phyloP scores from a whole-genome alignment of 306 rosid species.

The Glycine latifolia region DNA sequence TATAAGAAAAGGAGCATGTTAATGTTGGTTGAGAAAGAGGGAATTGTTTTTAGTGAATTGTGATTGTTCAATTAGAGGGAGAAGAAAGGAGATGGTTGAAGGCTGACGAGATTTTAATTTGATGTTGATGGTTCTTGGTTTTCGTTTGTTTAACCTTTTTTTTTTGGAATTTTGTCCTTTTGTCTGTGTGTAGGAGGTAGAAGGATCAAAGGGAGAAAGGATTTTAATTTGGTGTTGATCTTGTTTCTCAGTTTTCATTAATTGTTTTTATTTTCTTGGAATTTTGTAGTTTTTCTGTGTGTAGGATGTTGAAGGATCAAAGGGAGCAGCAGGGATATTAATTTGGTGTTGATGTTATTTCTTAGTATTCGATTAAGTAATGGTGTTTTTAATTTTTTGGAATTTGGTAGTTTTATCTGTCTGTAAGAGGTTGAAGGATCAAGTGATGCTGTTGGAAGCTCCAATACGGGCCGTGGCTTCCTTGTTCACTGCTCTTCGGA shows the following conservation, averaged over 20 bases:
- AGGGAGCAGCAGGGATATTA: no score
- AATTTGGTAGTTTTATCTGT: constrained; percentile 15
- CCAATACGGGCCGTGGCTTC: constrained; percentile 92
- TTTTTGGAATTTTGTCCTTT: constrained; percentile 55
- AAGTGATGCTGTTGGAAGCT: constrained; percentile 72
- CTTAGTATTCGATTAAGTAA: background rate
- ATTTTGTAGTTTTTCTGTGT: no score
- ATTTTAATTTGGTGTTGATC: background rate
- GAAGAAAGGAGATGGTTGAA: background rate
- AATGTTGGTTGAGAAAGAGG: background rate
- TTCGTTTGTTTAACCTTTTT: background rate
- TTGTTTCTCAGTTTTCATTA: no score
- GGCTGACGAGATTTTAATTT: background rate
- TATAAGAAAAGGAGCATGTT: background rate
- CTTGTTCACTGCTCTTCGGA: constrained; percentile 71
- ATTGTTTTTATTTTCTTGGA: no score
- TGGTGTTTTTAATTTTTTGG: background rate
- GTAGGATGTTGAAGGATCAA: no score
- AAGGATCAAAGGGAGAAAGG: constrained; percentile 48
- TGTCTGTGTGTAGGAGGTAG: constrained; percentile 78
- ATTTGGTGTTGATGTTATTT: no score
- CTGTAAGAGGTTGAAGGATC: constrained; percentile 25
- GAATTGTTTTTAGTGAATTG: background rate
- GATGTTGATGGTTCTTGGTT: background rate
- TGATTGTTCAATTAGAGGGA: background rate